Base-by-base conservation (phyloP, 2,329 filamentous ascomycete species). In the Fusarium sp. region DNA sequence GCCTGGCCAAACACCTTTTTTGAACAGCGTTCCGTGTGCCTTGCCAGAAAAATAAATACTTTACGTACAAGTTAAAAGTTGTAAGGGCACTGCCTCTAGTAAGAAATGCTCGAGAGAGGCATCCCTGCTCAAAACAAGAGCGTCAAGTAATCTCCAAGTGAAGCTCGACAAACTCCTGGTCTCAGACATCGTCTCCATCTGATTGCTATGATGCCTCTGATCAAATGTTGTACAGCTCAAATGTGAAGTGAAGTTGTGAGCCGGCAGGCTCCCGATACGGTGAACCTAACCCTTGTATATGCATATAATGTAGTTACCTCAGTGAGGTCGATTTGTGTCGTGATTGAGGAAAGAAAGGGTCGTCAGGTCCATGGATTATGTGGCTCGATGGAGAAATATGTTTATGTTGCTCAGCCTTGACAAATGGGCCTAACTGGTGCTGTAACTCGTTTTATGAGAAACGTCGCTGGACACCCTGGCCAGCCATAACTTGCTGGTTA, bases 401-500 rank as follows among this genome's bases (percentile, higher is more conserved):
- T 27, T 59, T 33, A 38, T 58, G 33, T 53, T 65, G 53, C 55
- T 64, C 59, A 56, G 44, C 42, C 52, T 66, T 48, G 26, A 41
- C 48, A 59, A 37, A 57, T 52, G 26, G 58, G 54, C 44, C 58
- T 45, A 30, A 37, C 52, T 46, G 26, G 50, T 65, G 69, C 61
- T 44, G 45, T 20, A 52, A 40, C 69, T 64, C 75, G 67, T 75
- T 73, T 80, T 88, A 90, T 79, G 86, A 89, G 79, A 86, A 89
- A 66, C 88, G 87, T 64, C 88, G 84, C 73, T 87, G 84, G 12
- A 86, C 83, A 60, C 83, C 83, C 75, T 88, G 87, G 38, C 86
- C 86, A 45, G 86, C 85, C 81, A 89, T 87, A 58, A 89, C 86
- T 33, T 85, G 83, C 73, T 89, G 86, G 64, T 83, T 83, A 7